Conservation (phyloP, 2,329 filamentous ascomycete genomes). For the Trichoderma sp. region DNA sequence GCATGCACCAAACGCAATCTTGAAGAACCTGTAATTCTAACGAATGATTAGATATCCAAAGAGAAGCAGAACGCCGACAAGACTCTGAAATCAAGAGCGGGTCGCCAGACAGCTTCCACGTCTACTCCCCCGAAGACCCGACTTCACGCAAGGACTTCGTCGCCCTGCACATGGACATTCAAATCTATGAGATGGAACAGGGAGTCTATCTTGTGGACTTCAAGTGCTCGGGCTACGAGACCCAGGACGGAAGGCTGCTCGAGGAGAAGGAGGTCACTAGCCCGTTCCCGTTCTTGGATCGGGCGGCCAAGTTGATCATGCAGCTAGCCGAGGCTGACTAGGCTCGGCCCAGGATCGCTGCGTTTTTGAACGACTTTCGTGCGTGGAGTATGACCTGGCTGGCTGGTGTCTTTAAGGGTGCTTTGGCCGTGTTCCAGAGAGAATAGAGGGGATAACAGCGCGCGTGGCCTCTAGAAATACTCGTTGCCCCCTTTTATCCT, state of each 20-base stretch:
- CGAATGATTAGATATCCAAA: conserved; percentile 5
- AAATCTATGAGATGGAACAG: conserved; percentile 90
- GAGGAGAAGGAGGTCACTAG: conserved; percentile 95
- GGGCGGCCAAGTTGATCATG: conserved; percentile 88
- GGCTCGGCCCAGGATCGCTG: conserved; percentile 6
- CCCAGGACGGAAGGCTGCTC: conserved; percentile 65
- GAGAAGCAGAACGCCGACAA: not conserved
- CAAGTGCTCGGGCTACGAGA: conserved; percentile 97
- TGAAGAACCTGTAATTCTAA: not conserved
- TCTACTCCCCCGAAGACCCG: conserved; percentile 38
- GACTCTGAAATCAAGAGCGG: conserved; percentile 22
- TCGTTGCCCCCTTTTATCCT: not conserved
- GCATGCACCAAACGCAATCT: not conserved
- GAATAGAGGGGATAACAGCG: not conserved
- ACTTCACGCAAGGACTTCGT: conserved; percentile 60
- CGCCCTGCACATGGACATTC: conserved; percentile 94
- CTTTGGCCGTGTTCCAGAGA: not conserved
- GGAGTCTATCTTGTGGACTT: conserved; percentile 96
- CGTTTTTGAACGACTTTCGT: not conserved
- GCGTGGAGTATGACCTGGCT: not conserved
- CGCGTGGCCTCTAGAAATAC: not conserved
- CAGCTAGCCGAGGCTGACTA: conserved; percentile 81
- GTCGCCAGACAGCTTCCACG: conserved; percentile 39
- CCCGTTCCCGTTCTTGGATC: conserved; percentile 92
- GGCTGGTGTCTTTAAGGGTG: not conserved